Base-by-base conservation (phyloP, 2,329 filamentous ascomycete species). In the Leptographium flavum region DNA sequence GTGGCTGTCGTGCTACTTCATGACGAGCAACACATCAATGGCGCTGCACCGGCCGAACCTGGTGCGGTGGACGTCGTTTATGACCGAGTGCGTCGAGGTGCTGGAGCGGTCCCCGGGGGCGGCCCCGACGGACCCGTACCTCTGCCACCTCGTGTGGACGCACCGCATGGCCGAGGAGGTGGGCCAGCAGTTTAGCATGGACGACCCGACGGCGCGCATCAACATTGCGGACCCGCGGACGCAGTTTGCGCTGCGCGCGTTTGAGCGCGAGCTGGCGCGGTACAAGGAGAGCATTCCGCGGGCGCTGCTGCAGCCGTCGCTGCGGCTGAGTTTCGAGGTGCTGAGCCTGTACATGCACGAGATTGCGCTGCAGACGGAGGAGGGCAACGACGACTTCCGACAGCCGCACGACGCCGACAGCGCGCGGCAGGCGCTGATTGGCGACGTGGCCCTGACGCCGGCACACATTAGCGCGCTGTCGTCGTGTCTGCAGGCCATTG, bases 331-430 rank as follows among this genome's bases (percentile, higher is more conserved):
- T 49, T 78, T 84, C 52, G 67, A 79, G 50, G 71, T 81, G 2
- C 58, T 85, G 31, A 81, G 71, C 49, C 64, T 88, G 3, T 87
- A 83, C 57, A 79, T 87, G 65, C 81, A 88, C 57, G 84, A 88
- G 59, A 75, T 84, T 45, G 78, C 75, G 3, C 73, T 88, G 50
- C 79, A 85, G 51, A 67, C 74, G 9, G 78, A 83, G 15, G 41
- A 42, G 43, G 71, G 74, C 50, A 67, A 65, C 19, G 66, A 76
- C 8, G 70, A 78, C 23, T 70, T 73, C 54, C 63, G 56, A 48
- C 64, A 64, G 19, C 66, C 66, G 8, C 66, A 66, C 54, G 67
- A 64, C 56, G 61, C 65, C n/a, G 65, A 67, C 9, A 59, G 64
- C 39, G 56, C 71, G 27, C 61, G 64, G 21, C 61, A 67, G 43